Evolutionary conservation across 768 basidiomycete species (phyloP), one percentile per base, ranked within the genome.

Genomic region (Lactarius hengduanensis): DNA sequence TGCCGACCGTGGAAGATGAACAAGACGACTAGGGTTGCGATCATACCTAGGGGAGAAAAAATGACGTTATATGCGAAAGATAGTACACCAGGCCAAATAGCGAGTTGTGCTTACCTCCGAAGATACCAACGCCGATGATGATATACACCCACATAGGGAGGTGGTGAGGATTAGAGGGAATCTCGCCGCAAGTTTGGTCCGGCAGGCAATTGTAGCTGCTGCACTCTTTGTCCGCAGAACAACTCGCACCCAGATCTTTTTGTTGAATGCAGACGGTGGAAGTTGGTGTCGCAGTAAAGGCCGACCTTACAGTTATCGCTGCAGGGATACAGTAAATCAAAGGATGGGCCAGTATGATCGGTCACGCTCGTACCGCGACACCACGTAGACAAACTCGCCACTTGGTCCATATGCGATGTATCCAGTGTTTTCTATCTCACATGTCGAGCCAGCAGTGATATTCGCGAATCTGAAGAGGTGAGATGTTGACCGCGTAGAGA

Each of bases 301-400:
- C 90, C 90, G 20, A 85, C 74, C 20, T 76, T 80, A 72, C 94
- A 96, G 75, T 94, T 90, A 41, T 84, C 87, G 45, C 90, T 90
- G 71, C 41, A 45, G 36, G 55, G 45, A 59, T 16, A 57, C 38
- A 61, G 63, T 36, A 59, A 36, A 61, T 28, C 38, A 62, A 58
- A 22, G 15, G 59, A 20, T 56, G 55, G 9, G n/a, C 5, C 22
- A 32, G 62, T 8, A 34, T 13, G n/a, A 62, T 38, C 32, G 10
- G 22, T 36, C 20, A 15, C 16, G 34, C 53, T 8, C 57, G 68
- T 71, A 91, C 92, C 92, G 84, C 64, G 92, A 94, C 2, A 94
- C 86, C 61, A 94, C 87, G 74, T 91, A 86, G 56, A 90, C 82
- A 68, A 88, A 92, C 74, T 90, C 87, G 4, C 78, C 80, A 2